Base-by-base conservation (phyloP, 441 rosid genomes). In the Eruca vesicaria region DNA sequence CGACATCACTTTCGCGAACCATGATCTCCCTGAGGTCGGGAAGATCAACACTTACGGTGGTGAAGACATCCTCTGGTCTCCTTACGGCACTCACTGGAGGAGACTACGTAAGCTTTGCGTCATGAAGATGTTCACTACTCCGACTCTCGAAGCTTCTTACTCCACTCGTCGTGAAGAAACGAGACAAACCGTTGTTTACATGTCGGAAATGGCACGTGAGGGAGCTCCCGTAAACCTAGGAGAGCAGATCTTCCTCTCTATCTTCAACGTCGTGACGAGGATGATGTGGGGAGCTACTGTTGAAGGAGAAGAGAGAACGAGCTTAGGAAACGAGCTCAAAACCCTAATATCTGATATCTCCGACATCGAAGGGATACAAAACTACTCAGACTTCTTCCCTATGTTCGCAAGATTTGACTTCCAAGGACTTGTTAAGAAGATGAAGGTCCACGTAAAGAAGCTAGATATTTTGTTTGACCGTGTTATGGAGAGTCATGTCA, bases 301-400 rank as follows among this genome's bases (percentile, higher is more conserved):
- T 5, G 73, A 76, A 26, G 85, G 75, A 6, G 88, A 84, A 26
- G 68, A 85, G 18, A 74, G 77, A 14, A 68, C 67, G 0, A 33
- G 23, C 6, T 7, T 76, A 16, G 80, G 73, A n/a, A 63, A 58
- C 2, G 86, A 81, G 31, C 79, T 91, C 19, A 74, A 81, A 41
- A 26, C 70, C 7, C 66, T 79, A 12, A 66, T 80, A 0, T 65
- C 66, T 0, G 80, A 84, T 56, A 64, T 81, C 2, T 81, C 80
- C 29, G 68, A 60, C 2, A 35, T 87, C 0, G 16, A 78, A 32
- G 90, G 83, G 50, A 81, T 73, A 31, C 89, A 88, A 4, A 88
- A 91, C 61, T 59, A 87, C 43, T 91, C 94, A 0, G 94, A 90
- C 26, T 60, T 86, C 55, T 83, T 88, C 29, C 96, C 93, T 0